These are phyloP conservation scores for Hordeum marinum DNA, from an alignment of 176 grass and related monocot species.

Conservation along the genomic window DNA sequence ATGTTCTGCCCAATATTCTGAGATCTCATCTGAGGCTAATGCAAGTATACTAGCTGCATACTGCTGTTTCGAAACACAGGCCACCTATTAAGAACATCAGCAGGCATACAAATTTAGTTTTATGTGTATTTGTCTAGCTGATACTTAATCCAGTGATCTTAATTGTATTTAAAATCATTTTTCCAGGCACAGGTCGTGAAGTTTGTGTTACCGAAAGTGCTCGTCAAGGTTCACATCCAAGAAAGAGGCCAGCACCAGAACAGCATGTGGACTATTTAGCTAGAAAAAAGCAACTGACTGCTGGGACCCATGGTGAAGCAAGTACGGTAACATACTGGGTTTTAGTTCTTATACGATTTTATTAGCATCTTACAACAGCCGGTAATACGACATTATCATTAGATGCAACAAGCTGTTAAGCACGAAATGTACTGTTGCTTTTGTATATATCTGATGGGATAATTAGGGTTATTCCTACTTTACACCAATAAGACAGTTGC, in stretches of 20 bases:
- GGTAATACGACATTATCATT: not conserved
- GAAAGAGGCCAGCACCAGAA: not conserved
- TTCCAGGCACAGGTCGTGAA: not conserved
- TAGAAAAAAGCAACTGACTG: not conserved
- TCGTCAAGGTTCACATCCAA: not conserved
- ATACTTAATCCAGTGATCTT: not conserved
- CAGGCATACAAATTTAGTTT: not conserved
- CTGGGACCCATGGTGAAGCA: not conserved
- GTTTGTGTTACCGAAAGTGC: not conserved
- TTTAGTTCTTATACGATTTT: not conserved
- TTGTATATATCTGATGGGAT: not conserved
- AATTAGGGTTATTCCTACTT: not conserved
- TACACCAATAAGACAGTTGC: not conserved
- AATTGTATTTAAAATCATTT: not conserved
- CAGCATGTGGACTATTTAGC: not conserved
- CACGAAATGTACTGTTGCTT: not conserved
- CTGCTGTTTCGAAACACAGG: not conserved
- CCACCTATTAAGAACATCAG: not conserved
- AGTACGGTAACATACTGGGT: not conserved
- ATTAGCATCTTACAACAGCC: not conserved
- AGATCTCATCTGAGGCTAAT: not conserved
- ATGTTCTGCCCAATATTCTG: not conserved
- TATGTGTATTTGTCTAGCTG: not conserved
- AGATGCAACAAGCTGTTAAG: not conserved
- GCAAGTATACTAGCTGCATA: not conserved